Evolutionary conservation across 176 grass and related monocot species (phyloP).

Genomic region (Carex parvula): DNA sequence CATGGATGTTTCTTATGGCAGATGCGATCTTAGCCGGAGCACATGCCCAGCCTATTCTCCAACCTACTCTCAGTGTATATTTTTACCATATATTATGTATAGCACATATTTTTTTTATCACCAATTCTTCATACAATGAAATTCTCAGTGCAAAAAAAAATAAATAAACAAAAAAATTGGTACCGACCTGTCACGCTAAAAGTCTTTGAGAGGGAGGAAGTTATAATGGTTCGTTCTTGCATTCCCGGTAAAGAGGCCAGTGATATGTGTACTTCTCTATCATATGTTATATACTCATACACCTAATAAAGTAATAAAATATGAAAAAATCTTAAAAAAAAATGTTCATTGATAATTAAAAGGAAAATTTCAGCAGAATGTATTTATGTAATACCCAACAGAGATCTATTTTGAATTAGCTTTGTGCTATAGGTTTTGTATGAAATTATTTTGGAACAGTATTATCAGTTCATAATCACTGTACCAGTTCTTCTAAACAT

Average conservation of each 20-base stretch:
- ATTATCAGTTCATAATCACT: background rate
- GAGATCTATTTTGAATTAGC: background rate
- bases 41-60: slow-evolving; percentile 95
- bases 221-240: slow-evolving; percentile 47
- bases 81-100: too few species aligned
- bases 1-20: slow-evolving; percentile 81
- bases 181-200: slow-evolving; percentile 83
- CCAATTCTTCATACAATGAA: background rate
- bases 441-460: background rate
- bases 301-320: slow-evolving; percentile 48
- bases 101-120: background rate
- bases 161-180: background rate
- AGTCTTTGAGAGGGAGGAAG: slow-evolving; percentile 48
- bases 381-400: too few species aligned
- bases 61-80: slow-evolving; percentile 38
- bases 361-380: background rate
- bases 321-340: background rate
- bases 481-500: background rate
- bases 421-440: background rate
- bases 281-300: slow-evolving; percentile 63
- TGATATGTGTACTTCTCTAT: slow-evolving; percentile 35
- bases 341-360: background rate
- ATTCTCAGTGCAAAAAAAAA: background rate
- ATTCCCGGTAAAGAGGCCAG: slow-evolving; percentile 38
- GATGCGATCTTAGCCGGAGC: slow-evolving; percentile 56